phyloP scores from a whole-genome alignment of 2,329 filamentous ascomycete genomes.

The Penicillium expansum region DNA sequence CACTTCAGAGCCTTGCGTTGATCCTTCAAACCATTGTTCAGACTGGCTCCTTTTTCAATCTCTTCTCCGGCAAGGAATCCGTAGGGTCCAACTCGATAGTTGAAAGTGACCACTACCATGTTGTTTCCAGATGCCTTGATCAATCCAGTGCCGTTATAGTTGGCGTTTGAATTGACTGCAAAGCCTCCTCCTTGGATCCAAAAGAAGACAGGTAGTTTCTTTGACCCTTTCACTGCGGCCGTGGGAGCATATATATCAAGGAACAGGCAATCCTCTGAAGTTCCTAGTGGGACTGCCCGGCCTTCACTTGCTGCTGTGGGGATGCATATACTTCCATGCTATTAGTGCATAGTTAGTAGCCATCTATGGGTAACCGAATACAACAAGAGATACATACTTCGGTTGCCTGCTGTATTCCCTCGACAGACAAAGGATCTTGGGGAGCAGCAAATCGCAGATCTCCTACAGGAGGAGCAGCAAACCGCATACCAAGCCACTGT shows the following conservation, averaged over 20 bases:
- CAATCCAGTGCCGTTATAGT: conserved; percentile 62
- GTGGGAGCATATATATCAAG: conserved; percentile 43
- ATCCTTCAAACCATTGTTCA: conserved; percentile 70
- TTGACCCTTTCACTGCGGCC: conserved; percentile 27
- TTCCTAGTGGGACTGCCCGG: conserved; percentile 52
- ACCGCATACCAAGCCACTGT: conserved; percentile 73
- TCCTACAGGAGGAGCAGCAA: conserved; percentile 66
- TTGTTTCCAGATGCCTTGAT: conserved; percentile 56
- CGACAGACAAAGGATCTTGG: conserved; percentile 54
- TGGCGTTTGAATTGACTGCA: conserved; percentile 56
- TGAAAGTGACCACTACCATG: conserved; percentile 69
- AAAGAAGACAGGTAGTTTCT: conserved; percentile 61
- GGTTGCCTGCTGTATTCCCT: conserved; percentile 54
- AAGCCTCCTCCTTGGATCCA: conserved; percentile 64
- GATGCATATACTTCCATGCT: conserved; percentile 57
- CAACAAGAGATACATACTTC: conserved; percentile 41
- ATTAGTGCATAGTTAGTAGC: conserved; percentile 19
- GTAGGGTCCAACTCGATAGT: conserved; percentile 72
- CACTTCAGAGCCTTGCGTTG: conserved; percentile 68
- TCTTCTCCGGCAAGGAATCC: conserved; percentile 67
- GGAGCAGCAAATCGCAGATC: conserved; percentile 66
- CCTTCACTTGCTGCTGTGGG: conserved; percentile 60
- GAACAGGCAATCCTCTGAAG: conserved; percentile 44
- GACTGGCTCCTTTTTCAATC: conserved; percentile 48
- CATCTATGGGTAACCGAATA: background rate